These are phyloP conservation scores for Phytopythium montanum DNA, from an alignment of 352 stramenopile genomes.

Conservation along the genomic window DNA sequence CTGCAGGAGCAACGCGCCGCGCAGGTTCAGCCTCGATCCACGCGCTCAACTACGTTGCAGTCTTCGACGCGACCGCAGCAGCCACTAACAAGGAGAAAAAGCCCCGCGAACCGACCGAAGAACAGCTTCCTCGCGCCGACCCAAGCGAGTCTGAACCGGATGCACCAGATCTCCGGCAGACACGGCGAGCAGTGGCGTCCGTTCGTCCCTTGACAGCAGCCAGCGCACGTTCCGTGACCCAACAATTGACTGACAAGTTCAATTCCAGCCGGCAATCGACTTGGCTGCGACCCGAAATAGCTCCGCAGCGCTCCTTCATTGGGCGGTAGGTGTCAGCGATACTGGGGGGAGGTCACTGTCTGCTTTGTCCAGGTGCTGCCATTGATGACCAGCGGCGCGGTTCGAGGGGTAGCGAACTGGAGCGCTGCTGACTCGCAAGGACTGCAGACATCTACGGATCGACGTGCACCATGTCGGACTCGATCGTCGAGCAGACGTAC, in stretches of 20 bases:
- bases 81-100: slow-evolving; percentile 13
- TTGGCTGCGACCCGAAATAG: slow-evolving; percentile 1
- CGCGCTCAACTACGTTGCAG: not conserved
- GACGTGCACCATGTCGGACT: slow-evolving; percentile 9
- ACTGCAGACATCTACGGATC: not conserved
- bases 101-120: slow-evolving; percentile 18
- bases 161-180: slow-evolving; percentile 25
- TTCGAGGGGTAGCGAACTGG: not conserved
- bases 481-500: slow-evolving; percentile 62
- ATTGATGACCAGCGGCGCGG: not conserved
- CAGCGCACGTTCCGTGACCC: too few species aligned
- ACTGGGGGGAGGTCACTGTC: not conserved
- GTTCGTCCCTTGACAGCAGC: slow-evolving; percentile 32
- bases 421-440: not conserved
- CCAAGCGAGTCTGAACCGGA: slow-evolving; percentile 56
- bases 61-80: not conserved
- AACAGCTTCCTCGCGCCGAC: slow-evolving; percentile 67
- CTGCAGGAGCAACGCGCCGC: not conserved
- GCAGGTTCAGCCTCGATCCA: not conserved
- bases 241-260: not conserved
- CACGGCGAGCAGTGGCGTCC: slow-evolving; percentile 26
- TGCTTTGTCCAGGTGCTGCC: not conserved
- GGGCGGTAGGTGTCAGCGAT: not conserved
- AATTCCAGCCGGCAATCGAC: not conserved
- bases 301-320: not conserved